A percentile compares a stretch with the other conserved stretches of the same genome.
phyloP scores from a whole-genome alignment of 805 yeast species.

The Candida insectorum region DNA sequence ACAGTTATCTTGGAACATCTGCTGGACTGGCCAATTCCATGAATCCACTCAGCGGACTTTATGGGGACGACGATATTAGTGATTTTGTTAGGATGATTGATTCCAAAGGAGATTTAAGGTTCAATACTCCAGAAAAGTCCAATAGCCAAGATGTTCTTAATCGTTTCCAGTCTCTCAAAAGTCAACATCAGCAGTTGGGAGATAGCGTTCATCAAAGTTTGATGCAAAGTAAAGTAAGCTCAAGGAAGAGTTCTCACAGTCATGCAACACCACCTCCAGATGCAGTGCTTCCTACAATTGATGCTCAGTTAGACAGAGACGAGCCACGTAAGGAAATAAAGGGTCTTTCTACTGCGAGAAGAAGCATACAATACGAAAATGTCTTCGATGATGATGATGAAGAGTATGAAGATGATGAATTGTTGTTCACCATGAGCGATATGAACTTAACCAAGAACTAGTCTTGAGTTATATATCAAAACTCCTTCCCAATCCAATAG shows the following conservation, averaged over 20 bases:
- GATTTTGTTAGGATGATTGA: constrained; percentile 74
- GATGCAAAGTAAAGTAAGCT: constrained; percentile 23
- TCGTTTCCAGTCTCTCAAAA: constrained; percentile 49
- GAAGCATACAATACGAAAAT: constrained; percentile 30
- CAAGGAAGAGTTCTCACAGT: constrained; percentile 13
- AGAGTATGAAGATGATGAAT: constrained; percentile 57
- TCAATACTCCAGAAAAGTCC: constrained; percentile 12
- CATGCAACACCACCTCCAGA: too few relatives aligned
- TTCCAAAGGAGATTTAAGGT: constrained; percentile 51
- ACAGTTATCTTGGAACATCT: constrained; percentile 29
- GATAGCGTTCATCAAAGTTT: constrained; percentile 55
- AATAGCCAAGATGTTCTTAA: constrained; percentile 42
- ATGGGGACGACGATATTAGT: constrained; percentile 56
- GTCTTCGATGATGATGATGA: constrained; percentile 50
- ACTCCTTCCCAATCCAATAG: too few relatives aligned
- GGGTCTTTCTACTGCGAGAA: constrained; percentile 32
- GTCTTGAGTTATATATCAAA: constrained; percentile 2
- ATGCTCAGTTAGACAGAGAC: constrained; percentile 23
- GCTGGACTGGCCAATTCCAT: constrained; percentile 34
- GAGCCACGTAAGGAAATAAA: constrained; percentile 13
- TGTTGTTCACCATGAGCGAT: constrained; percentile 71
- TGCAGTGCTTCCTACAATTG: constrained; percentile 31
- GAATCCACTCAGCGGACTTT: constrained; percentile 40
- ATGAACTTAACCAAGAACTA: constrained; percentile 47
- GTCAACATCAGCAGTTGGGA: constrained; percentile 51